These are phyloP conservation scores for Flaveria ramosissima DNA, from an alignment of 129 eudicot genomes.

Conservation along the genomic window DNA sequence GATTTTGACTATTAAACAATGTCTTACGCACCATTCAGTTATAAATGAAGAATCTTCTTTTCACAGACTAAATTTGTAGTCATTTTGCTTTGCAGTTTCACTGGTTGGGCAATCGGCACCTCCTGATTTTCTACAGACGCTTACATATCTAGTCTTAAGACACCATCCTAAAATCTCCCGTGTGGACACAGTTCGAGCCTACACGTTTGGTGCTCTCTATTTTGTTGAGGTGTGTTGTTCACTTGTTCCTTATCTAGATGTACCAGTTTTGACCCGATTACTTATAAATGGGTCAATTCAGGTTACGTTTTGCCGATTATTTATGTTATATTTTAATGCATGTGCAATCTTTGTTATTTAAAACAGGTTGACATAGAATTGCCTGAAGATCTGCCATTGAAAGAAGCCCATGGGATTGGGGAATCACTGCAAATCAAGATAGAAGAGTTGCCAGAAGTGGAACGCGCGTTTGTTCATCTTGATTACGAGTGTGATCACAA, in stretches of 20 bases:
- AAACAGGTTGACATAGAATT: slow-evolving; percentile 70
- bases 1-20: neutral
- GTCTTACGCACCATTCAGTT: neutral
- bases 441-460: slow-evolving; percentile 76
- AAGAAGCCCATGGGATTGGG: slow-evolving; percentile 72
- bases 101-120: slow-evolving; percentile 73
- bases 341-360: neutral
- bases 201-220: slow-evolving; percentile 77
- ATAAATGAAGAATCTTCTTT: neutral
- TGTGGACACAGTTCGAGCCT: slow-evolving; percentile 75
- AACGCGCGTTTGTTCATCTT: slow-evolving; percentile 76
- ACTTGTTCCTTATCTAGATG: neutral
- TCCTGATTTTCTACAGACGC: slow-evolving; percentile 73
- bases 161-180: slow-evolving; percentile 64
- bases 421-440: slow-evolving; percentile 70
- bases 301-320: no score
- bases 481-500: slow-evolving; percentile 82
- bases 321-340: neutral
- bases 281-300: neutral
- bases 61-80: slow-evolving; percentile 7
- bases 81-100: slow-evolving; percentile 45
- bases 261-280: neutral
- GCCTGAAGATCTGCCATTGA: slow-evolving; percentile 69
- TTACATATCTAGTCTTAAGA: slow-evolving; percentile 62
- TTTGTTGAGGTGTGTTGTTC: slow-evolving; percentile 59